phyloP scores from a whole-genome alignment of 1,139 yeast genomes.

The Magnusiomyces ingens region DNA sequence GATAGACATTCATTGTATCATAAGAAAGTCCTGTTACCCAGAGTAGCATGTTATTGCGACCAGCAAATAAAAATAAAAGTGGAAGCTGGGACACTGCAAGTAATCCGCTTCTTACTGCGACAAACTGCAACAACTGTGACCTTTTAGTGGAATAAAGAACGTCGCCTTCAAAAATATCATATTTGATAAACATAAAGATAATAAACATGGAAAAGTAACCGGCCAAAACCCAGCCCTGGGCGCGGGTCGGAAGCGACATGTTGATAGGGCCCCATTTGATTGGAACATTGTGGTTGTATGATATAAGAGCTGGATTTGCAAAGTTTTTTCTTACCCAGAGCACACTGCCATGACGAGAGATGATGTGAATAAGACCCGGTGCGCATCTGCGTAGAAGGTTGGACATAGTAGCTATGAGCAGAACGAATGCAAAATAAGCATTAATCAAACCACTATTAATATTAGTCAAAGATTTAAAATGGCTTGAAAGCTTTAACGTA shows the following conservation, averaged over 20 bases:
- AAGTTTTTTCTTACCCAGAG: constrained; percentile 1
- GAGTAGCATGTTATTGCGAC: constrained; percentile 54
- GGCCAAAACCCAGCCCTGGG: constrained; percentile 20
- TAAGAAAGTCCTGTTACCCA: constrained; percentile 55
- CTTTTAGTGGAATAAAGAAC: constrained; percentile 1
- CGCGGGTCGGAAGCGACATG: constrained; percentile 21
- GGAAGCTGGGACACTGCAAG: constrained; percentile 50
- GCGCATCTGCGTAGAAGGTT: constrained; percentile 16
- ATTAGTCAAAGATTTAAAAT: constrained; percentile 6
- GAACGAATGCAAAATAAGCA: constrained; percentile 24
- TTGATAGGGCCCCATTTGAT: constrained; percentile 22
- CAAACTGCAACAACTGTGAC: constrained; percentile 22
- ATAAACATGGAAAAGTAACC: constrained; percentile 19
- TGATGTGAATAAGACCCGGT: constrained; percentile 2
- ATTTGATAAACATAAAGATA: constrained; percentile 15
- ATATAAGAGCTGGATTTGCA: constrained; percentile 14
- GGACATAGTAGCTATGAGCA: constrained; percentile 18
- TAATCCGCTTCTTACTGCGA: constrained; percentile 54
- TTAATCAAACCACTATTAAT: constrained; percentile 23
- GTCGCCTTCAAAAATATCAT: constrained; percentile 8
- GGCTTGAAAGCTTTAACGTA: neutral
- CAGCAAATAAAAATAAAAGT: constrained; percentile 50
- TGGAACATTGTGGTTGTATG: constrained; percentile 11
- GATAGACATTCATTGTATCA: constrained; percentile 52
- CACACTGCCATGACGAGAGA: constrained; percentile 1